These are phyloP conservation scores for Boletus rubropictus DNA, from an alignment of 768 basidiomycete species.

Conservation along the genomic window DNA sequence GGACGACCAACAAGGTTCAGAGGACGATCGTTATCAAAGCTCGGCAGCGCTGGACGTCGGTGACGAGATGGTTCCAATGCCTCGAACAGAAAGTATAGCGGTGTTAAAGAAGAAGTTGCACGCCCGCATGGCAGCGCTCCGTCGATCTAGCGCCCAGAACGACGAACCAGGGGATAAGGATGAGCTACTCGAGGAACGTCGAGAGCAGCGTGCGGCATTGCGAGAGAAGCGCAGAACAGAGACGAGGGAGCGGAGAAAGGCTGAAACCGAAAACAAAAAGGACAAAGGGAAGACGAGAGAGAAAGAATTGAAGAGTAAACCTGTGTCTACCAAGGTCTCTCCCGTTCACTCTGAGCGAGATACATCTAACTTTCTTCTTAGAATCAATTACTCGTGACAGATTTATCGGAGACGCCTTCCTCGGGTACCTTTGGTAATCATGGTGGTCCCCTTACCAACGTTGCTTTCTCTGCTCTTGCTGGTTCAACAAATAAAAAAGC, in stretches of 20 bases:
- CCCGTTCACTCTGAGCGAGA: not conserved
- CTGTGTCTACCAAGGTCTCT: slow-evolving; percentile 50
- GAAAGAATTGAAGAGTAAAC: slow-evolving; percentile 40
- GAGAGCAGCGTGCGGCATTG: slow-evolving; percentile 72
- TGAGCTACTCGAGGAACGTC: slow-evolving; percentile 74
- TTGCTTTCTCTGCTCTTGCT: slow-evolving; percentile 63
- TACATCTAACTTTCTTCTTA: slow-evolving; percentile 23
- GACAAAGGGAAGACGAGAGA: slow-evolving; percentile 46
- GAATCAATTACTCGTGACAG: slow-evolving; percentile 71
- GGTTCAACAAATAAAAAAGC: slow-evolving; percentile 47
- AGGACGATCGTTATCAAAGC: not conserved
- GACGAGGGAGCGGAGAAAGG: slow-evolving; percentile 74
- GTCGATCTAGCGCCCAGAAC: slow-evolving; percentile 35
- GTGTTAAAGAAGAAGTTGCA: slow-evolving; percentile 70
- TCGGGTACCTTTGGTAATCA: slow-evolving; percentile 26
- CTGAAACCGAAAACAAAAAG: slow-evolving; percentile 53
- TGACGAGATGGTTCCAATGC: slow-evolving; percentile 55
- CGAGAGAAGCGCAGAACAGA: slow-evolving; percentile 81
- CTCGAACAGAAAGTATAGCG: slow-evolving; percentile 53
- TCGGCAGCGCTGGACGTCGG: not conserved
- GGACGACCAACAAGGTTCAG: slow-evolving; percentile 30
- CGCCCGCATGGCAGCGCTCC: slow-evolving; percentile 65
- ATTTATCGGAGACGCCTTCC: slow-evolving; percentile 28
- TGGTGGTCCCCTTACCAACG: slow-evolving; percentile 46
- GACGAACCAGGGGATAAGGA: slow-evolving; percentile 62